These are phyloP conservation scores for Monosporascus sp. DNA, from an alignment of 2,329 filamentous ascomycete species.

Conservation along the genomic window DNA sequence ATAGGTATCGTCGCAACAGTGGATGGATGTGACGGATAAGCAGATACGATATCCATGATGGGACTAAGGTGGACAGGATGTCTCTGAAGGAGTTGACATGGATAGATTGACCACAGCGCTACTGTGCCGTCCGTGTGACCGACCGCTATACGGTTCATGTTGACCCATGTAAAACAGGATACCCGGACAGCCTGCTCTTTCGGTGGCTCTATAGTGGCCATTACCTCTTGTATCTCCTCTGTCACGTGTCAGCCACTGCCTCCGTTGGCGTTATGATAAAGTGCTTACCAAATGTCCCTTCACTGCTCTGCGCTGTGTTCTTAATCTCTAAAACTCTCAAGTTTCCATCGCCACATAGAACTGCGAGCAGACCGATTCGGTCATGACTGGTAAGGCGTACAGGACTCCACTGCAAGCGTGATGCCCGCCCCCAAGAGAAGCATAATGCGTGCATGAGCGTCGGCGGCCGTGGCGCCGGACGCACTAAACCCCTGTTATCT, in stretches of 20 bases:
- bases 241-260: constrained; percentile 16
- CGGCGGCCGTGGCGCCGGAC: constrained; percentile 30
- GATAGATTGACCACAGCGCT: constrained; percentile 50
- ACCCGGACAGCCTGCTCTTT: constrained; percentile 43
- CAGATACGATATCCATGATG: constrained; percentile 49
- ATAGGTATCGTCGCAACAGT: constrained; percentile 50
- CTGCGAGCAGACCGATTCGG: constrained; percentile 36
- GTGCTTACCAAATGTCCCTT: constrained; percentile 34
- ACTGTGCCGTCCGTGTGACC: constrained; percentile 54
- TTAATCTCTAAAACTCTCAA: constrained; percentile 42
- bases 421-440: constrained; percentile 45
- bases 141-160: constrained; percentile 47
- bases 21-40: constrained; percentile 51
- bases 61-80: constrained; percentile 48
- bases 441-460: constrained; percentile 39
- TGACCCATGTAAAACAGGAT: constrained; percentile 50
- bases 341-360: constrained; percentile 46
- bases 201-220: constrained; percentile 38
- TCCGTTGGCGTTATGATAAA: neutral
- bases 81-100: constrained; percentile 42
- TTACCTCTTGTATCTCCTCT: constrained; percentile 41
- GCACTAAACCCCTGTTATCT: constrained; percentile 23
- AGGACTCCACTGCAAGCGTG: constrained; percentile 49
- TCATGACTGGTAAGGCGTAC: constrained; percentile 27
- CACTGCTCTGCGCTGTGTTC: constrained; percentile 18